Evolutionary conservation across 2,329 filamentous ascomycete species (phyloP).

Genomic region (Drechslerella dactyloides): DNA sequence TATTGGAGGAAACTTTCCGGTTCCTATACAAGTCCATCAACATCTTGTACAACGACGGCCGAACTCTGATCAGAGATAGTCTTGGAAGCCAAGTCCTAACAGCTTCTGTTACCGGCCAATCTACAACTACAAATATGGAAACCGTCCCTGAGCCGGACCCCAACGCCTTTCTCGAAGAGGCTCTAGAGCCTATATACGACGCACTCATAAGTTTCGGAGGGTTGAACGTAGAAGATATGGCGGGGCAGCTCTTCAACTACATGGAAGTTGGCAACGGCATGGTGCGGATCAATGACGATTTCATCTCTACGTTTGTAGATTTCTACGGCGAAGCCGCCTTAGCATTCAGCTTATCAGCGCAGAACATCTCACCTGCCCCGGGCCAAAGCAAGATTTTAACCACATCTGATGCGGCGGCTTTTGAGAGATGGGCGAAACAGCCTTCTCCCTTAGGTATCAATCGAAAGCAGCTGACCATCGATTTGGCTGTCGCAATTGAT

Average conservation of each 20-base stretch:
- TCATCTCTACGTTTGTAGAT: not conserved
- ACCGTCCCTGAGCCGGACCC: not conserved
- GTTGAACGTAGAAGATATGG: slow-evolving; percentile 2
- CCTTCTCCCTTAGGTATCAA: not conserved
- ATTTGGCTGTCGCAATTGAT: not conserved
- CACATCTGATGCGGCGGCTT: not conserved
- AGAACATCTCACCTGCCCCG: slow-evolving; percentile 1
- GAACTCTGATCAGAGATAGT: not conserved
- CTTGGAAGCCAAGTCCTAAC: not conserved
- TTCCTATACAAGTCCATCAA: slow-evolving; percentile 15
- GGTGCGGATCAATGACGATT: not conserved
- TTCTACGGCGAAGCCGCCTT: not conserved
- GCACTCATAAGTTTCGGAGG: slow-evolving; percentile 4
- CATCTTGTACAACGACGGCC: slow-evolving; percentile 7
- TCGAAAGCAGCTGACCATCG: not conserved
- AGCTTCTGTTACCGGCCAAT: no score
- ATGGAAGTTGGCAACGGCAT: not conserved
- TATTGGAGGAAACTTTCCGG: slow-evolving; percentile 9
- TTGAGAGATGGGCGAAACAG: slow-evolving; percentile 21
- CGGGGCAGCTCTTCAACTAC: slow-evolving; percentile 12
- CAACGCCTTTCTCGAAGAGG: not conserved
- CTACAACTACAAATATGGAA: no score
- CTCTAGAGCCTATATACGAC: slow-evolving; percentile 18
- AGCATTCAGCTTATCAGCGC: slow-evolving; percentile 7
- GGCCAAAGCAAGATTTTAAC: not conserved